Evolutionary conservation across 2,329 filamentous ascomycete genomes (phyloP).

Genomic region (Arthrobotrys megalospora): DNA sequence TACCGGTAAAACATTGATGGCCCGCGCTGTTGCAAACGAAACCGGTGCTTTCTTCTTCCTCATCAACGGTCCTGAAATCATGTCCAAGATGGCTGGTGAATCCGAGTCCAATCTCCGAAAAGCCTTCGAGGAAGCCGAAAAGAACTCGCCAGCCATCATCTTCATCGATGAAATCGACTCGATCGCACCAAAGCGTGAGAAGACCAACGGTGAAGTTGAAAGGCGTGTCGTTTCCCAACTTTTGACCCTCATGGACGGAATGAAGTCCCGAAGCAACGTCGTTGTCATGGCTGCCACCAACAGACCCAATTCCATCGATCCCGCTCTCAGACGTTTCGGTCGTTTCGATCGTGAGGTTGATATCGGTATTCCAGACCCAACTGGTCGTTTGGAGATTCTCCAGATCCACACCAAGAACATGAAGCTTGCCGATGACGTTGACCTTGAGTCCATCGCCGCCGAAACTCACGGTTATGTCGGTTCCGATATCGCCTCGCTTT

Average conservation of each 20-base stretch:
- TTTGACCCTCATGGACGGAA: slow-evolving; percentile 97
- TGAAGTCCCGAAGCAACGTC: slow-evolving; percentile 99
- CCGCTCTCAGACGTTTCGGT: slow-evolving; percentile 95
- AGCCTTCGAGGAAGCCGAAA: slow-evolving; percentile 99
- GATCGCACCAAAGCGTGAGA: slow-evolving; percentile 98
- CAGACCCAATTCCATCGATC: slow-evolving; percentile 98
- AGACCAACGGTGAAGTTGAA: slow-evolving; percentile 99
- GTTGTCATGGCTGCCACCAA: slow-evolving; percentile 99
- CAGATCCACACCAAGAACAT: slow-evolving; percentile 99
- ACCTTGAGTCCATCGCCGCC: slow-evolving; percentile 94
- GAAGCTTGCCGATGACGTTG: slow-evolving; percentile 97
- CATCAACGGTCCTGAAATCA: slow-evolving; percentile 96
- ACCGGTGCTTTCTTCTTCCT: slow-evolving; percentile 99
- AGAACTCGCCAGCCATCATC: slow-evolving; percentile 99
- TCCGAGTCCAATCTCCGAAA: slow-evolving; percentile 98
- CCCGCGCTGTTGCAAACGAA: slow-evolving; percentile 97
- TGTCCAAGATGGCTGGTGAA: slow-evolving; percentile 99
- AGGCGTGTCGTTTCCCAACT: slow-evolving; percentile 98
- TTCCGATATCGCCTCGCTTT: slow-evolving; percentile 97
- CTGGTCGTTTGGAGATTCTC: slow-evolving; percentile 97
- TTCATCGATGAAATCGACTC: slow-evolving; percentile 99
- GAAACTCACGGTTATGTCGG: slow-evolving; percentile 99
- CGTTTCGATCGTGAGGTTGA: slow-evolving; percentile 99
- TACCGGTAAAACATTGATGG: slow-evolving; percentile 99
- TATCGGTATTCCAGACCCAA: slow-evolving; percentile 97